Evolutionary conservation across 176 grass and related monocot genomes (phyloP), one percentile per base, ranked within the genome.

Genomic region (Panicum miliaceum): DNA sequence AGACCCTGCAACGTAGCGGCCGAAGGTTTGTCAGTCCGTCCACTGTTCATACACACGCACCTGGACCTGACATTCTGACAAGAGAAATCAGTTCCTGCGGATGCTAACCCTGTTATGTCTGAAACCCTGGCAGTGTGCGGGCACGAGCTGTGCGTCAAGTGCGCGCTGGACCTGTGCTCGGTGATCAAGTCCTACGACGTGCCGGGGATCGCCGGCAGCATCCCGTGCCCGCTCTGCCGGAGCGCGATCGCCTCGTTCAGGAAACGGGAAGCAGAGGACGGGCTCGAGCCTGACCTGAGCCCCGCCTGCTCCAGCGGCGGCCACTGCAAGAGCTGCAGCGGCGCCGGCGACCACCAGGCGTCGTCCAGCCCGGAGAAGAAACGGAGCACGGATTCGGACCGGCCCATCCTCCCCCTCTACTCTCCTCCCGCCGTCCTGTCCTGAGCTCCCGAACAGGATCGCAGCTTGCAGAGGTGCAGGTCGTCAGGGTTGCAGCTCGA

Each of bases 161-260:
- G 96, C 63, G 91, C 96, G 22, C 73, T 96, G 32, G 83, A 90
- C 68, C 91, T 98, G 40, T 95, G 93, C 83, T 92, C 96, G 63
- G 81, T 94, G 70, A 94, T 88, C 77, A 92, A 90, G 20, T 86
- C 77, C 6, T 87, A 87, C 56, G 93, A 94, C 51, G 50, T 75
- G 26, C 76, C 89, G 2, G 66, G 65, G 61, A 66, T 82, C 64
- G 83, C 86, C 77, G 96, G 93, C 69, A 75, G 64, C 47, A 89
- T 99, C 72, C 93, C 96, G n/a, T 99, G 96, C 76, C 96, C 96
- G 54, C 88, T 99, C 64, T 99, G 96, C 81, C 89, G 96, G 25
- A 89, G 82, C 37, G 89, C 87, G 54, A 90, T 99, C 51, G 51
- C 85, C 71, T 81, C 93, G 25, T 99, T 99, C 87, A 83, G 67